A percentile compares a stretch with the other conserved stretches of the same genome.
Evolutionary conservation across 2,329 filamentous ascomycete species (phyloP).

Genomic region (Aspergillaceae sp.): DNA sequence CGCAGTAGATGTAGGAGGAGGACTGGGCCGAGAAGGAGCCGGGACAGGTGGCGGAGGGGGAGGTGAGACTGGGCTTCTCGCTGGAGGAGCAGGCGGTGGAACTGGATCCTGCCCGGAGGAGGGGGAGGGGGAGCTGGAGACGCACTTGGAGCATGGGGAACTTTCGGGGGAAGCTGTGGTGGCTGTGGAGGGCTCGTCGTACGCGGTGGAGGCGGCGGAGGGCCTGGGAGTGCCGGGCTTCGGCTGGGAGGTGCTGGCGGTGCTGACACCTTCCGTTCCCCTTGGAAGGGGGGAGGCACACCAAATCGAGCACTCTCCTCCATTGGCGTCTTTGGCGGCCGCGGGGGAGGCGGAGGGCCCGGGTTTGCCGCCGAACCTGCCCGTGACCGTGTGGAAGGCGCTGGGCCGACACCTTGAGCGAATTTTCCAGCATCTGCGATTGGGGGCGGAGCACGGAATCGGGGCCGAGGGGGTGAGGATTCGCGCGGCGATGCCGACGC

Average conservation of each 20-base stretch:
- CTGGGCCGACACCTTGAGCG: constrained; percentile 41
- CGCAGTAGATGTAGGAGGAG: constrained; percentile 38
- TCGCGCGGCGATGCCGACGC: constrained; percentile 57
- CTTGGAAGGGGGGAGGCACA: constrained; percentile 71
- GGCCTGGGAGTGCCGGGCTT: constrained; percentile 48
- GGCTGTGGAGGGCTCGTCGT: constrained; percentile 34
- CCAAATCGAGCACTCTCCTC: constrained; percentile 61
- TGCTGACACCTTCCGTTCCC: constrained; percentile 52
- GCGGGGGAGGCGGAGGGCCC: constrained; percentile 59
- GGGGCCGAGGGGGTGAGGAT: constrained; percentile 60
- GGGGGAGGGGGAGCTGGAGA: constrained; percentile 48
- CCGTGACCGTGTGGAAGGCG: constrained; percentile 39
- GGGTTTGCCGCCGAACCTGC: constrained; percentile 44
- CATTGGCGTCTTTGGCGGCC: constrained; percentile 61
- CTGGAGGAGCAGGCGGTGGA: constrained; percentile 37
- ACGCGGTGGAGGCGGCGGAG: constrained; percentile 57
- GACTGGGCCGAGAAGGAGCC: constrained; percentile 26
- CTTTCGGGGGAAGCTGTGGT: constrained; percentile 44
- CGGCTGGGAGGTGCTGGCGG: constrained; percentile 70
- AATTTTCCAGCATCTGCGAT: constrained; percentile 84
- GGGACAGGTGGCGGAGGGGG: constrained; percentile 36
- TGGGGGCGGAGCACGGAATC: constrained; percentile 79
- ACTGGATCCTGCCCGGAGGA: constrained; percentile 41
- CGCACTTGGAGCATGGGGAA: constrained; percentile 27
- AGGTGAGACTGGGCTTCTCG: constrained; percentile 30